Evolutionary conservation across 805 yeast genomes (phyloP).

Genomic region (Cephaloascus fragrans): DNA sequence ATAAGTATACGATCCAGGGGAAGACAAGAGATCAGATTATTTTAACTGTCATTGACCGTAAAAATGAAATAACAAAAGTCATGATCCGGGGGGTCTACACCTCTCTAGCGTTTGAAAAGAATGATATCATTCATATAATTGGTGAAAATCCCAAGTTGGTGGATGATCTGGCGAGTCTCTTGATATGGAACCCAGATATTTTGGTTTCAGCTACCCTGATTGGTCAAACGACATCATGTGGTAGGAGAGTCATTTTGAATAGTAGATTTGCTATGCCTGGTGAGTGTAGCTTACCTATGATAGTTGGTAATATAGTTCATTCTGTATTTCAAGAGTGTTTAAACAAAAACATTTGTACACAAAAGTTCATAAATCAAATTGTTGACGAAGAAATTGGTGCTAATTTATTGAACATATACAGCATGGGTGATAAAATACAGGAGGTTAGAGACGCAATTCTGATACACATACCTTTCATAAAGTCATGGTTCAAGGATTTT

Average conservation of each 20-base stretch:
- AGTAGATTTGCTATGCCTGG: conserved; percentile 53
- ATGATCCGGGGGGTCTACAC: conserved; percentile 57
- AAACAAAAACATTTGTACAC: conserved; percentile 20
- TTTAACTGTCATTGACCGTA: conserved; percentile 36
- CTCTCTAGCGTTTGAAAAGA: conserved; percentile 32
- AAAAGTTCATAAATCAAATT: conserved; percentile 23
- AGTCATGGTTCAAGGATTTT: conserved; percentile 42
- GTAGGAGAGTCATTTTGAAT: conserved; percentile 57
- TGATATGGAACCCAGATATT: conserved; percentile 78
- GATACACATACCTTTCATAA: conserved; percentile 41
- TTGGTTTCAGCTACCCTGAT: conserved; percentile 74
- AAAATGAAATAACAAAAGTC: conserved; percentile 24
- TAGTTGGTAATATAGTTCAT: conserved; percentile 82
- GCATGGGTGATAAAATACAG: conserved; percentile 41
- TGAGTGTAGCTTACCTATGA: conserved; percentile 50
- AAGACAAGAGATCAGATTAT: conserved; percentile 36
- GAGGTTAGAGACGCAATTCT: conserved; percentile 31
- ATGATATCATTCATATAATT: conserved; percentile 56
- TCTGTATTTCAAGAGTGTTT: conserved; percentile 58
- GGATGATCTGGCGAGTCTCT: conserved; percentile 48
- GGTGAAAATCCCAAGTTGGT: conserved; percentile 36
- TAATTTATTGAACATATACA: conserved; percentile 40
- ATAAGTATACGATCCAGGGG: conserved; percentile 18
- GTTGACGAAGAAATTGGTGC: conserved; percentile 30
- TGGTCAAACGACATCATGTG: conserved; percentile 67